Base-by-base conservation (phyloP, 2,329 filamentous ascomycete genomes). In the Drechslerella dactyloides region DNA sequence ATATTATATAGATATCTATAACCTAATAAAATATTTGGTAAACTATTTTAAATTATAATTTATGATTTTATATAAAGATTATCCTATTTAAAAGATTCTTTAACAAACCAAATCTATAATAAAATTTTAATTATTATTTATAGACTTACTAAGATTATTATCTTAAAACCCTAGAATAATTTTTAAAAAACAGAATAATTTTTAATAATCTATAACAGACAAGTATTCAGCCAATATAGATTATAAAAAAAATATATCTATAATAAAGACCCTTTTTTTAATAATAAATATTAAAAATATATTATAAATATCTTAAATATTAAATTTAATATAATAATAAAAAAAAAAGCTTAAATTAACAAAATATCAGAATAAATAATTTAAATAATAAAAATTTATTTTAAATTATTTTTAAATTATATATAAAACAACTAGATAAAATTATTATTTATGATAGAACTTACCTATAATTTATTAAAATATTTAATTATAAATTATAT, bases 221-320 rank as follows among this genome's bases (percentile, higher is more conserved):
- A 42, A 42, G 15, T 42, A 42, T 42, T 33, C 8, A 33, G 27
- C 8, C 8, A 33, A 33, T 33, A 33, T 33, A 33, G 8, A 42
- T 42, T 42, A 42, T 33, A 42, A 42, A 42, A 42, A 15, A 42
- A 42, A 42, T 42, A 15, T 42, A 42, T 42, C 15, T 42, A 42
- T 42, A 42, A 42, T 42, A 42, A 15, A 42, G n/a, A 42, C 15
- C 13, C 13, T 42, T 42, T 42, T 6, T 42, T 42, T 42, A 42
- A 15, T 15, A 42, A 42, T 17, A 42, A 42, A 17, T 42, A 15
- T 42, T 42, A 42, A 17, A 15, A 42, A 42, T 42, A 6, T 42
- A 42, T 42, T 42, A 42, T 42, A 42, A 42, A 42, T 42, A 42
- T 42, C 4, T 42, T 17, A 42, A 42, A 42, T 15, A 42, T 15